These are phyloP conservation scores for Trichophyton verrucosum DNA, from an alignment of 2,329 filamentous ascomycete species.

Conservation along the genomic window DNA sequence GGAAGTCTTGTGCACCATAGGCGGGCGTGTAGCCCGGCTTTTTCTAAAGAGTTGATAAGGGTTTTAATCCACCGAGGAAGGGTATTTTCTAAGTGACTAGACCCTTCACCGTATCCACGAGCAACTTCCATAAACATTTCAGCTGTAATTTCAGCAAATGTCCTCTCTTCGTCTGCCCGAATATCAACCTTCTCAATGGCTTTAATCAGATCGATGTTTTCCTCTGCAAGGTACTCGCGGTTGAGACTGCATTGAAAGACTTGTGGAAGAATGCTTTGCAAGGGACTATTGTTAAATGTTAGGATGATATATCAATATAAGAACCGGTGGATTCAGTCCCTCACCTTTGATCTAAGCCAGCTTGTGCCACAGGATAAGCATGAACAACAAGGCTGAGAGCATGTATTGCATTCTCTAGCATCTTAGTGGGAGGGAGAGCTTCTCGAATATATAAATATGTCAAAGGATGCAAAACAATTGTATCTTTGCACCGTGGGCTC, in stretches of 20 bases:
- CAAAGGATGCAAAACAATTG: slow-evolving; percentile 6
- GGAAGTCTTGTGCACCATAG: slow-evolving; percentile 6
- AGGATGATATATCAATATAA: background rate
- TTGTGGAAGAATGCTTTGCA: background rate
- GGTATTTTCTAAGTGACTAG: background rate
- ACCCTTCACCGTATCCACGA: slow-evolving; percentile 6
- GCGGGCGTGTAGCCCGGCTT: background rate
- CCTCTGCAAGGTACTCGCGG: background rate
- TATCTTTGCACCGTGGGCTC: background rate
- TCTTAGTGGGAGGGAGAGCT: background rate
- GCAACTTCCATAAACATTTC: slow-evolving; percentile 6
- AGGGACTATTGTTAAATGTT: background rate
- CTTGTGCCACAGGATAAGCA: slow-evolving; percentile 2
- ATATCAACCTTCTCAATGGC: background rate
- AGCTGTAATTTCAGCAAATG: background rate
- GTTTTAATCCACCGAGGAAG: slow-evolving; percentile 3
- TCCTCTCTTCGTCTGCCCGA: background rate
- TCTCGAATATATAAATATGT: slow-evolving; percentile 6
- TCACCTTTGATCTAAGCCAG: slow-evolving; percentile 3
- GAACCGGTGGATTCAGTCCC: background rate
- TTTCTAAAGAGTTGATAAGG: background rate
- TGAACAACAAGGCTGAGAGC: slow-evolving; percentile 6
- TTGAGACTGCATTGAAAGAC: slow-evolving; percentile 5
- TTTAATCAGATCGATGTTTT: background rate
- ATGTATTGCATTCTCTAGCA: slow-evolving; percentile 2